Conservation (phyloP, 768 basidiomycete genomes). For the Tulasnella sp. region DNA sequence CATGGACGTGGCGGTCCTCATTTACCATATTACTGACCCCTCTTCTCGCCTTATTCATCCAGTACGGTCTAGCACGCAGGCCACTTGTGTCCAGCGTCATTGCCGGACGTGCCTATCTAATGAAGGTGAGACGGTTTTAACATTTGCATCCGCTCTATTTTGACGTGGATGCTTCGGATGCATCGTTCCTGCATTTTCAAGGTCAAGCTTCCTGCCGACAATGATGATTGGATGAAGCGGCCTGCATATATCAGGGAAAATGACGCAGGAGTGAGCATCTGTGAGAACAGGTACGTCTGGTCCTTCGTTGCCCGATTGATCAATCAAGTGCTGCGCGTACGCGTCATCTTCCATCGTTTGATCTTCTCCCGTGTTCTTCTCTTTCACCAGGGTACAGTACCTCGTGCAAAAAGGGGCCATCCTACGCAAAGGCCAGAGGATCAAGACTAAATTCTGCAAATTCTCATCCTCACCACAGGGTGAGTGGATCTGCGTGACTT, state of each 20-base stretch:
- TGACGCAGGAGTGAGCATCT: slow-evolving; percentile 63
- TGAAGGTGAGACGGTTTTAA: slow-evolving; percentile 70
- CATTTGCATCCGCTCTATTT: too few relatives aligned
- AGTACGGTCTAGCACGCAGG: slow-evolving; percentile 68
- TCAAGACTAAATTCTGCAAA: slow-evolving; percentile 69
- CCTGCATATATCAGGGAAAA: slow-evolving; percentile 75
- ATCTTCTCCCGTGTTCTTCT: neutral
- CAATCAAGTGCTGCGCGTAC: neutral
- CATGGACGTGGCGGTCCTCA: too few relatives aligned
- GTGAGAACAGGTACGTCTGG: slow-evolving; percentile 62
- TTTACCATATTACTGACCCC: too few relatives aligned
- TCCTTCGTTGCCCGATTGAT: neutral
- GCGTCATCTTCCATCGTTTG: neutral
- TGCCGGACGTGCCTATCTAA: slow-evolving; percentile 71
- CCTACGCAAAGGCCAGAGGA: slow-evolving; percentile 73
- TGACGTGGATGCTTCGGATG: neutral
- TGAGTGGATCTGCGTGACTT: neutral
- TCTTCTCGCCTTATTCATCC: slow-evolving; percentile 19
- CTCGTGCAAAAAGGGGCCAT: slow-evolving; percentile 81
- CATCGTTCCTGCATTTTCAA: slow-evolving; percentile 23
- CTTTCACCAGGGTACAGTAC: slow-evolving; percentile 63
- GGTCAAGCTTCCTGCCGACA: slow-evolving; percentile 83
- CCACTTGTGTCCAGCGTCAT: slow-evolving; percentile 73
- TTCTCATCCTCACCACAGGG: slow-evolving; percentile 34
- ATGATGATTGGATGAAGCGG: slow-evolving; percentile 72